Percentiles rank a stretch among this genome's conserved stretches.
Conservation (phyloP, 805 yeast genomes). For the Candida saitoana region DNA sequence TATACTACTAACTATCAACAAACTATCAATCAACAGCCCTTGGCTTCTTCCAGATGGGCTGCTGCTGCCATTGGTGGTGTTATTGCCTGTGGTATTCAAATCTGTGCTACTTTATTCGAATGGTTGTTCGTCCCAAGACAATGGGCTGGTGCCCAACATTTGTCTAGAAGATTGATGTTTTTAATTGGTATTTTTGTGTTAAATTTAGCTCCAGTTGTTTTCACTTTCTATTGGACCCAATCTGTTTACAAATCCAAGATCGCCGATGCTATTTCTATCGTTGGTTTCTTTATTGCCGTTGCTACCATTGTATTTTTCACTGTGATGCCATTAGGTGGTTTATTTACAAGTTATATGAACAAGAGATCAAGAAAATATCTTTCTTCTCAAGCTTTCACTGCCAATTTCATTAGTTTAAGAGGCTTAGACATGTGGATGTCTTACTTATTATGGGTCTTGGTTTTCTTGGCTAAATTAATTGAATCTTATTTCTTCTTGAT, state of each 20-base stretch:
- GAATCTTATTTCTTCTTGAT: constrained; percentile 94
- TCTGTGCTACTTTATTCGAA: constrained; percentile 84
- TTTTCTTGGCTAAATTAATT: constrained; percentile 79
- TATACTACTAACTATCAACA: constrained; percentile 87
- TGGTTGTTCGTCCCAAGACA: constrained; percentile 96
- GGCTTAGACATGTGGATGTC: constrained; percentile 98
- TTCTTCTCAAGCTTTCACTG: constrained; percentile 94
- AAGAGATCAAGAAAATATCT: constrained; percentile 82
- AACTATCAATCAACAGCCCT: constrained; percentile 79
- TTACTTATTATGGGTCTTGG: constrained; percentile 82
- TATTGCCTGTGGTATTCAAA: constrained; percentile 75
- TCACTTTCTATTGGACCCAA: constrained; percentile 79
- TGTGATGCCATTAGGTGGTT: constrained; percentile 93
- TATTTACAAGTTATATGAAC: constrained; percentile 89
- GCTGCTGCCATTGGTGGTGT: constrained; percentile 90
- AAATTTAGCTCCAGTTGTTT: constrained; percentile 83
- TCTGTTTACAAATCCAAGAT: constrained; percentile 60
- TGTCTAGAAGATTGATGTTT: constrained; percentile 81
- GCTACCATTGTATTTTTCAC: constrained; percentile 83
- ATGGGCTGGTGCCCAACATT: constrained; percentile 99
- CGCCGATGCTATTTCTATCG: constrained; percentile 76
- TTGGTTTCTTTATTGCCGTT: constrained; percentile 84
- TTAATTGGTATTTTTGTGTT: constrained; percentile 58
- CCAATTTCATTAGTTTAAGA: constrained; percentile 71
- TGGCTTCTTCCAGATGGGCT: constrained; percentile 89